phyloP scores from a whole-genome alignment of 208 protist genomes.

The Kentomonas sorsogonicus region DNA sequence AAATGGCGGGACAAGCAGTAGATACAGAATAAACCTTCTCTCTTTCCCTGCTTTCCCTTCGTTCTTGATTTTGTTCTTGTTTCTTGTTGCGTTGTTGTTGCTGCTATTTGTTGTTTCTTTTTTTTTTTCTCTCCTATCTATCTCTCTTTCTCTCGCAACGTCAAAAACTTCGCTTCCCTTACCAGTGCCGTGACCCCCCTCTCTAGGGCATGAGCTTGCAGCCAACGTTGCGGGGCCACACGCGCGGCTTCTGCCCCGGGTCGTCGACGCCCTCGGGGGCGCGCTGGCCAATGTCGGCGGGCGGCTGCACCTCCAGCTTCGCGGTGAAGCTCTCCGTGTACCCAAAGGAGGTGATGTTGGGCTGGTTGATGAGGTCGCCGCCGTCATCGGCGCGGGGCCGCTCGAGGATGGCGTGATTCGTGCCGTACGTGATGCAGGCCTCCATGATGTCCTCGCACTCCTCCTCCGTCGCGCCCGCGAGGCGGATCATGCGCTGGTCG shows the following conservation, averaged over 20 bases:
- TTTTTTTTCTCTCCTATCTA: neutral
- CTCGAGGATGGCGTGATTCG: conserved; percentile 85
- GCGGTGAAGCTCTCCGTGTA: conserved; percentile 85
- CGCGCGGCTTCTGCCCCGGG: conserved; percentile 79
- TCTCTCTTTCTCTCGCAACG: neutral
- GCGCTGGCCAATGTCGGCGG: conserved; percentile 78
- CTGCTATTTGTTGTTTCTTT: neutral
- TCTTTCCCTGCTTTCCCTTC: conserved; percentile 8
- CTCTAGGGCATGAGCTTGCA: conserved; percentile 83
- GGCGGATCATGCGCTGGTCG: conserved; percentile 84
- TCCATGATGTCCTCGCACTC: conserved; percentile 90
- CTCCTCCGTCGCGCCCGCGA: conserved; percentile 85
- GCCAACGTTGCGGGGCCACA: conserved; percentile 81
- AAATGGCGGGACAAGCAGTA: neutral
- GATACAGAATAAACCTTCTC: neutral
- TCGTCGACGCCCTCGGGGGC: conserved; percentile 85
- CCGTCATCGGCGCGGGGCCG: conserved; percentile 81
- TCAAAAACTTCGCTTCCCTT: neutral
- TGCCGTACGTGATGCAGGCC: conserved; percentile 83
- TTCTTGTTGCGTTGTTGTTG: neutral
- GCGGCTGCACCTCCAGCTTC: conserved; percentile 76
- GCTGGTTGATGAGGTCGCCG: conserved; percentile 82
- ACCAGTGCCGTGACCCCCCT: neutral
- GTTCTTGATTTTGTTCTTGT: conserved; percentile 7
- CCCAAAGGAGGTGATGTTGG: conserved; percentile 83